Evolutionary conservation across 2,329 filamentous ascomycete genomes (phyloP).

Genomic region (Aspergillus fumigatiaffinis): DNA sequence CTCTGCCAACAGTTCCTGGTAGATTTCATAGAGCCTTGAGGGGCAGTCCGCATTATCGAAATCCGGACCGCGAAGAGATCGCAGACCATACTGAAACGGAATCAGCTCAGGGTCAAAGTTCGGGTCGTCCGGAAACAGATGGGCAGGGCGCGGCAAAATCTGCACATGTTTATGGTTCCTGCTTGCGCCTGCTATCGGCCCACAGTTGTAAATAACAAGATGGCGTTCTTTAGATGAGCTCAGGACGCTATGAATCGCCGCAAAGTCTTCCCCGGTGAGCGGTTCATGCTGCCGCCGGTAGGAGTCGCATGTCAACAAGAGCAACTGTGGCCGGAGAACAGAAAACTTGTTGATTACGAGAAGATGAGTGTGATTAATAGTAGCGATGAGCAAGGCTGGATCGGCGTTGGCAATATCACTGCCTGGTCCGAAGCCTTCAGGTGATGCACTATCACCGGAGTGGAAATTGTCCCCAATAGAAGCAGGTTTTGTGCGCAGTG

Average conservation of each 20-base stretch:
- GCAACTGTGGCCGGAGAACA: constrained; percentile 46
- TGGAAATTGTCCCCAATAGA: neutral
- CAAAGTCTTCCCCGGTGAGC: constrained; percentile 39
- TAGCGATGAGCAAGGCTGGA: constrained; percentile 39
- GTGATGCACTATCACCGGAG: neutral
- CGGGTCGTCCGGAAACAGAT: constrained; percentile 11
- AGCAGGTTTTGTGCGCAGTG: constrained; percentile 3
- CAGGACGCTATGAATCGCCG: constrained; percentile 34
- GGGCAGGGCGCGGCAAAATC: constrained; percentile 10
- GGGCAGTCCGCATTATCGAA: neutral
- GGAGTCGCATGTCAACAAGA: constrained; percentile 48
- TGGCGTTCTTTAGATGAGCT: constrained; percentile 25
- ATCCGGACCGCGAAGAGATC: neutral
- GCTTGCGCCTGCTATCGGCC: constrained; percentile 43
- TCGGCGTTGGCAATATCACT: constrained; percentile 42
- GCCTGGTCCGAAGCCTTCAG: constrained; percentile 15
- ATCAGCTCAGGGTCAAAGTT: neutral
- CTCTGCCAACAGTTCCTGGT: constrained; percentile 7
- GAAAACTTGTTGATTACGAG: constrained; percentile 50
- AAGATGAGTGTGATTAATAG: constrained; percentile 42
- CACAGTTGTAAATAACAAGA: constrained; percentile 48
- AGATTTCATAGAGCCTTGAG: constrained; percentile 4
- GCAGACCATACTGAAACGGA: constrained; percentile 11
- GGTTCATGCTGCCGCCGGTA: constrained; percentile 45
- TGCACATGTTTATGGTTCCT: constrained; percentile 51